Conservation (phyloP, 768 basidiomycete genomes). For the Leccinum olivaceopallidum region DNA sequence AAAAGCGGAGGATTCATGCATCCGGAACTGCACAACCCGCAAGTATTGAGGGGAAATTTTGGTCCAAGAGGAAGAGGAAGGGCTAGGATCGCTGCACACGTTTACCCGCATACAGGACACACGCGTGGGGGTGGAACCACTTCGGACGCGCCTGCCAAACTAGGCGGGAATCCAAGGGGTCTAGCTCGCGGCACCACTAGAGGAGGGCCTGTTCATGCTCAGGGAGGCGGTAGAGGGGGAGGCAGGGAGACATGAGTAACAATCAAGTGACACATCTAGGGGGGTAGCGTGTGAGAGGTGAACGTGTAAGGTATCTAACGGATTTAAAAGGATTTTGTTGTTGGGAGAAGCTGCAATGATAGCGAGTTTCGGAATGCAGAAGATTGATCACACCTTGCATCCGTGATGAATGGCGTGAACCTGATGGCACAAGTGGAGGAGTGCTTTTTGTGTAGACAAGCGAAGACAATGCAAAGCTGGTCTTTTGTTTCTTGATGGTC, state of each 20-base stretch:
- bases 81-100: constrained; percentile 25
- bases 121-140: constrained; percentile 6
- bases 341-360: background rate
- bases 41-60: constrained; percentile 29
- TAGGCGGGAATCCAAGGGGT: constrained; percentile 13
- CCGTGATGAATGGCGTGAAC: background rate
- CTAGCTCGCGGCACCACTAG: constrained; percentile 17
- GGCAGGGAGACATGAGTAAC: constrained; percentile 14
- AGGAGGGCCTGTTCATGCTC: constrained; percentile 7
- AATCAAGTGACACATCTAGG: background rate
- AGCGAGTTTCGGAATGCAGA: no score
- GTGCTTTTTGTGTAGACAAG: background rate
- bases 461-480: background rate
- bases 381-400: background rate
- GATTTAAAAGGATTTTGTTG: background rate
- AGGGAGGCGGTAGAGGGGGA: constrained; percentile 11
- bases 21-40: constrained; percentile 33
- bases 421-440: no score
- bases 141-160: constrained; percentile 1
- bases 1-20: constrained; percentile 52
- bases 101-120: constrained; percentile 19
- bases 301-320: background rate
- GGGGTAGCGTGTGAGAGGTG: background rate
- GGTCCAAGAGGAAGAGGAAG: constrained; percentile 35
- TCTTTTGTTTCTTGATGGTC: background rate